These are phyloP conservation scores for Jamesozyma rosinii DNA, from an alignment of 805 yeast species.

Conservation along the genomic window DNA sequence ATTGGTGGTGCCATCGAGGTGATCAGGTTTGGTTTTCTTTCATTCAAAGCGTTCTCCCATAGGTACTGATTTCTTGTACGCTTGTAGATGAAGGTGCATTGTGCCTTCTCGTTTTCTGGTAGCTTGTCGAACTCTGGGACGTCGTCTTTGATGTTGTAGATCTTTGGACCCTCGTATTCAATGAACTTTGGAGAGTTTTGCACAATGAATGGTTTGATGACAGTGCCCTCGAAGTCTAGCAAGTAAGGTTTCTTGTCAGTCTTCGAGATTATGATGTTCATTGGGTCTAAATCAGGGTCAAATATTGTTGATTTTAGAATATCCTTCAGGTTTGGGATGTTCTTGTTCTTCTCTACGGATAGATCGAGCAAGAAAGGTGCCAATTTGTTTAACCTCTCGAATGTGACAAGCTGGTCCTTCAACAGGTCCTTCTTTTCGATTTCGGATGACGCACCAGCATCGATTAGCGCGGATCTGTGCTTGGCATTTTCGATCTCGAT, in stretches of 20 bases:
- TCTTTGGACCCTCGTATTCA: conserved; percentile 79
- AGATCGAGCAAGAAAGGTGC: conserved; percentile 49
- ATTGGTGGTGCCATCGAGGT: conserved; percentile 78
- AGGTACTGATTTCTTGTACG: conserved; percentile 85
- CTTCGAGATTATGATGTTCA: conserved; percentile 60
- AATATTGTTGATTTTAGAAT: conserved; percentile 64
- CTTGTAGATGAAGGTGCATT: conserved; percentile 76
- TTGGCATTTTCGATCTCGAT: conserved; percentile 57
- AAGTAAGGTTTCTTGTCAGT: conserved; percentile 39
- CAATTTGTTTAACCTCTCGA: conserved; percentile 47
- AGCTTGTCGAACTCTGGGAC: conserved; percentile 59
- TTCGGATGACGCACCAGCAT: conserved; percentile 8
- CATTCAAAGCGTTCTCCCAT: conserved; percentile 74
- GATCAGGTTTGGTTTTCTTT: conserved; percentile 54
- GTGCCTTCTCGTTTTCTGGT: conserved; percentile 64
- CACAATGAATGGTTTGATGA: conserved; percentile 73
- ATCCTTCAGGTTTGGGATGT: conserved; percentile 53
- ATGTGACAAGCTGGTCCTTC: conserved; percentile 48
- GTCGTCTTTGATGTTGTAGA: conserved; percentile 67
- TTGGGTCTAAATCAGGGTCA: conserved; percentile 83
- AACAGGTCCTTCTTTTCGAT: conserved; percentile 34
- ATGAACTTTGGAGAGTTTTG: conserved; percentile 76
- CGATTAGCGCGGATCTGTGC: conserved; percentile 37
- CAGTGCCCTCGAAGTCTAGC: conserved; percentile 74
- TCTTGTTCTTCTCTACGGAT: conserved; percentile 35